Evolutionary conservation across 192 early-diverging fungal genomes (phyloP).

Genomic region (Coemansia sp.): DNA sequence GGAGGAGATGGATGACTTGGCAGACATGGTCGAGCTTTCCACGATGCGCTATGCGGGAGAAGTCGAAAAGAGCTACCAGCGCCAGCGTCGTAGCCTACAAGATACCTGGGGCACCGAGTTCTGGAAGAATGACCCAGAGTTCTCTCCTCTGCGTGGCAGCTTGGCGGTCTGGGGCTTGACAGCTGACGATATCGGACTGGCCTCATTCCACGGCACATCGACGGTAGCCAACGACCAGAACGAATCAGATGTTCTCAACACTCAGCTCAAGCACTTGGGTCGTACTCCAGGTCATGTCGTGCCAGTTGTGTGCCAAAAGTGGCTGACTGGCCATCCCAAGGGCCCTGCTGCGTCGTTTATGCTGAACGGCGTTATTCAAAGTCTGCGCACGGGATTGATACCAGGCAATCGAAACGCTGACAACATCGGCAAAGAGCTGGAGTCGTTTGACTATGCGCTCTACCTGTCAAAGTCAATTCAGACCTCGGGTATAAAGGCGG

Average conservation of each 20-base stretch:
- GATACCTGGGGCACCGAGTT: slow-evolving; percentile 79
- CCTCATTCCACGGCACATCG: slow-evolving; percentile 95
- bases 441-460: slow-evolving; percentile 75
- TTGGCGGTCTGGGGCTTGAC: slow-evolving; percentile 87
- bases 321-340: slow-evolving; percentile 90
- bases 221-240: slow-evolving; percentile 96
- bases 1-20: neutral
- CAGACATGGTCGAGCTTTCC: neutral
- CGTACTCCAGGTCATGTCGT: slow-evolving; percentile 80
- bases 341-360: slow-evolving; percentile 92
- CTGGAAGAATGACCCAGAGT: slow-evolving; percentile 71
- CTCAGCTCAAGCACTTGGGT: slow-evolving; percentile 85
- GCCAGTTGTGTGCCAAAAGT: slow-evolving; percentile 89
- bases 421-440: slow-evolving; percentile 59
- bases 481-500: slow-evolving; percentile 69
- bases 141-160: slow-evolving; percentile 83
- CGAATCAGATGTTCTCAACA: slow-evolving; percentile 85
- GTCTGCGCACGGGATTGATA: slow-evolving; percentile 79
- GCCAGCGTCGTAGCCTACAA: slow-evolving; percentile 71
- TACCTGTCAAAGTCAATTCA: slow-evolving; percentile 77
- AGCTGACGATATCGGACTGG: slow-evolving; percentile 88
- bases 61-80: slow-evolving; percentile 61
- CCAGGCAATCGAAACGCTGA: slow-evolving; percentile 87
- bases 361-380: slow-evolving; percentile 88
- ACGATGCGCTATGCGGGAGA: slow-evolving; percentile 33